phyloP scores from a whole-genome alignment of 257 asterid species.

The Gentiana straminea region DNA sequence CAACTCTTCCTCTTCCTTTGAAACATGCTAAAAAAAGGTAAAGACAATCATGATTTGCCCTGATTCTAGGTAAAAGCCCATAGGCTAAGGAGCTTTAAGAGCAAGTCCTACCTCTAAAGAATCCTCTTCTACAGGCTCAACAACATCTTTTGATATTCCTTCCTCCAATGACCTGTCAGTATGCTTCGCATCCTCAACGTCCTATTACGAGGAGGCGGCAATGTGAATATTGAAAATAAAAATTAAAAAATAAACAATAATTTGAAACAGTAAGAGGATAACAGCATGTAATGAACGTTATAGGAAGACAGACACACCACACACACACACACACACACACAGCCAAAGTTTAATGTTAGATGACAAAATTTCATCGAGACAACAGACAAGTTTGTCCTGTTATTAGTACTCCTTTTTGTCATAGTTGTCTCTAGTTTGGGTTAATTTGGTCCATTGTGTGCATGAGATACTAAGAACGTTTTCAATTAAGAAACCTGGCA shows the following conservation, averaged over 20 bases:
- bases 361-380: too few relatives aligned
- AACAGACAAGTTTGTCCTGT: too few relatives aligned
- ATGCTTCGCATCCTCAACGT: slow-evolving; percentile 36
- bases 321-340: too few relatives aligned
- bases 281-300: too few relatives aligned
- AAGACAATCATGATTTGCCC: not conserved
- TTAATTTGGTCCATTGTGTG: too few relatives aligned
- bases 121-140: slow-evolving; percentile 24
- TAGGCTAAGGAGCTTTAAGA: not conserved
- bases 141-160: slow-evolving; percentile 20
- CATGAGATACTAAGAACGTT: too few relatives aligned
- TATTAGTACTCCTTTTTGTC: too few relatives aligned
- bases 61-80: too few relatives aligned
- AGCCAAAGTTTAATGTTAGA: too few relatives aligned
- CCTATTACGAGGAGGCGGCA: slow-evolving; percentile 28
- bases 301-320: too few relatives aligned
- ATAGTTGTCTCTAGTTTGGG: too few relatives aligned
- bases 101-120: slow-evolving; percentile 33
- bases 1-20: slow-evolving; percentile 26
- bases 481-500: too few relatives aligned
- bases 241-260: slow-evolving; percentile 3
- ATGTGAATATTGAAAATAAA: slow-evolving; percentile 10
- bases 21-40: slow-evolving; percentile 19
- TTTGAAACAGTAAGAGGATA: slow-evolving; percentile 3
- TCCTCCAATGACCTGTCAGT: slow-evolving; percentile 28